Evolutionary conservation across 805 yeast species (phyloP).

Genomic region (Cyberlindnera suaveolens): DNA sequence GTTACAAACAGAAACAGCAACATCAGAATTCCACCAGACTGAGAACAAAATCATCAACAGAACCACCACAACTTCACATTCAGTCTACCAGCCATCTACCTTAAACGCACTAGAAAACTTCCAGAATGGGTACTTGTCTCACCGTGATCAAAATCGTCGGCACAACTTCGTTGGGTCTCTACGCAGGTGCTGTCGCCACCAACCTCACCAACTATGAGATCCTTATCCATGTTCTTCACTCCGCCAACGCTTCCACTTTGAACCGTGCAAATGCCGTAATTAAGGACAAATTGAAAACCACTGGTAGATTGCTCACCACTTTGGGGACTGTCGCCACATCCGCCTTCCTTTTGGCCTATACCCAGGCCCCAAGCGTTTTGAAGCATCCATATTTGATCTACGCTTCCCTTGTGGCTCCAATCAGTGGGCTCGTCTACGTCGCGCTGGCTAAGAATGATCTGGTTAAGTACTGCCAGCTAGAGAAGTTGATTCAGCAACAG

Average conservation of each 20-base stretch:
- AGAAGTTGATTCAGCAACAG: conserved; percentile 1
- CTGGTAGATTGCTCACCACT: conserved; percentile 22
- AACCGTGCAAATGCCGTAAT: conserved; percentile 18
- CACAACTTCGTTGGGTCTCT: conserved; percentile 60
- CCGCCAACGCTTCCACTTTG: conserved; percentile 25
- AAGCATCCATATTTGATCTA: conserved; percentile 74
- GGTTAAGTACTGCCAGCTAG: conserved; percentile 3
- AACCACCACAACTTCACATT: too few relatives aligned
- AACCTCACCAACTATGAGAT: conserved; percentile 11
- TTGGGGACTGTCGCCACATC: conserved; percentile 45
- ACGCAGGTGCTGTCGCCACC: conserved; percentile 44
- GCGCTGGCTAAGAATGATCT: neutral
- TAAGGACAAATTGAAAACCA: conserved; percentile 14
- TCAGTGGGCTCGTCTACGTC: conserved; percentile 9
- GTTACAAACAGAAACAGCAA: too few relatives aligned
- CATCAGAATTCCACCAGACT: too few relatives aligned
- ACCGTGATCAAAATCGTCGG: conserved; percentile 58
- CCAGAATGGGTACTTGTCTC: conserved; percentile 45
- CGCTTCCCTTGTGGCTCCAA: conserved; percentile 22
- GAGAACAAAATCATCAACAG: too few relatives aligned
- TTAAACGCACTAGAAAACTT: neutral
- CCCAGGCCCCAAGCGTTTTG: conserved; percentile 45
- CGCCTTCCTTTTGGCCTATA: conserved; percentile 50
- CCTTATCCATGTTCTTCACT: conserved; percentile 27
- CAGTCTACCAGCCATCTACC: neutral